These are phyloP conservation scores for Sporothrix pseudoabietina DNA, from an alignment of 2,329 filamentous ascomycete species.

Conservation along the genomic window DNA sequence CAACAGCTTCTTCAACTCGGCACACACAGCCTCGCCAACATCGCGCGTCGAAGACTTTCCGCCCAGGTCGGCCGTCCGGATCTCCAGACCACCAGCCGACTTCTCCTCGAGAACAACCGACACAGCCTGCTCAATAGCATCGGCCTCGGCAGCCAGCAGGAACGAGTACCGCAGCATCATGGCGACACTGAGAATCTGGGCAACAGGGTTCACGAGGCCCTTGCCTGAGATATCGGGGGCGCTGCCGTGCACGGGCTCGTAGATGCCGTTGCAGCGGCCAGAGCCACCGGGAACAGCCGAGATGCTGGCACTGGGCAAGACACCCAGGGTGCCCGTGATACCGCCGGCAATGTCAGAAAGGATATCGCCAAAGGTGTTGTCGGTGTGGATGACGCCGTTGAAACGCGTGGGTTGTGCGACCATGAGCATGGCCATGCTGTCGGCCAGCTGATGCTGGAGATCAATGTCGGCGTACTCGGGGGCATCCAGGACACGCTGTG, in stretches of 20 bases:
- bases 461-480: constrained; percentile 48
- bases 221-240: constrained; percentile 75
- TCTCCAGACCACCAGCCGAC: constrained; percentile 46
- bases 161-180: constrained; percentile 78
- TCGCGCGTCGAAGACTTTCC: constrained; percentile 34
- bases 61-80: constrained; percentile 46
- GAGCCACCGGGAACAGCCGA: constrained; percentile 45
- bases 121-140: constrained; percentile 66
- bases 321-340: constrained; percentile 50
- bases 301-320: constrained; percentile 50
- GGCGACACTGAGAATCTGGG: constrained; percentile 68
- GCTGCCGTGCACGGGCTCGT: constrained; percentile 74
- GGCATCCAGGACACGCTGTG: constrained; percentile 45
- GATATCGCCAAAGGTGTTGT: constrained; percentile 54
- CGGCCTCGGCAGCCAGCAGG: constrained; percentile 61
- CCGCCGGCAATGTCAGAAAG: constrained; percentile 51
- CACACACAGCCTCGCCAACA: constrained; percentile 34
- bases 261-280: constrained; percentile 66
- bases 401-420: constrained; percentile 51
- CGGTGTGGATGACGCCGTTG: constrained; percentile 52
- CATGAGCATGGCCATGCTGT: constrained; percentile 53
- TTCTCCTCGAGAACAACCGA: constrained; percentile 62
- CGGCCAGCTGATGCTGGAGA: constrained; percentile 50
- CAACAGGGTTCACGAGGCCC: constrained; percentile 72
- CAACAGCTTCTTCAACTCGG: constrained; percentile 27